Evolutionary conservation across 225 moss, liverwort and hornwort species (phyloP).

Genomic region (Sphagnum contortum): DNA sequence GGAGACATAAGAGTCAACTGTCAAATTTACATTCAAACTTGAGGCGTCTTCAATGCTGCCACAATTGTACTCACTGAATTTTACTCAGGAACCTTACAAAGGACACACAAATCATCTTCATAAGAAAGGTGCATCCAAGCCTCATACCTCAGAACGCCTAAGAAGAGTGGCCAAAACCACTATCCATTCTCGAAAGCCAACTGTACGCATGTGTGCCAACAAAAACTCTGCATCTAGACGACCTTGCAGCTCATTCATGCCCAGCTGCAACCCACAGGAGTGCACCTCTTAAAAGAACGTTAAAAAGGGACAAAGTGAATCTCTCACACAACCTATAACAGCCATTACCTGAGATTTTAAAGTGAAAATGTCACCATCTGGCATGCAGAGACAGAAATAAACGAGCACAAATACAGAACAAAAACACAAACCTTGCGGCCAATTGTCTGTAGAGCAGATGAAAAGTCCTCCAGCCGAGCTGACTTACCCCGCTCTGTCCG

Average conservation of each 20-base stretch:
- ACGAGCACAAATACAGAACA: too few species aligned
- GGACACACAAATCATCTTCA: too few species aligned
- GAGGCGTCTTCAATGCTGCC: too few species aligned
- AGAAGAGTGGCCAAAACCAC: conserved; percentile 88
- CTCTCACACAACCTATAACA: too few species aligned
- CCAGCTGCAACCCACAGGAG: conserved; percentile 45
- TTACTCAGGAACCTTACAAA: too few species aligned
- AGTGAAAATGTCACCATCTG: too few species aligned
- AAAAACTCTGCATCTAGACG: conserved; percentile 61
- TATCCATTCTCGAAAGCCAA: conserved; percentile 94
- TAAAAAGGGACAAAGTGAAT: background rate
- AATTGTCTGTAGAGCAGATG: conserved; percentile 65
- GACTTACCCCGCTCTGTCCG: conserved; percentile 75
- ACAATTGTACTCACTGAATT: too few species aligned
- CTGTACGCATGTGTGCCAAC: conserved; percentile 66
- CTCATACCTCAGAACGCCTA: conserved; percentile 58
- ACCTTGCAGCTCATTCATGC: conserved; percentile 53
- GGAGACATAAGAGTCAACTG: too few species aligned
- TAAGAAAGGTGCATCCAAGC: too few species aligned
- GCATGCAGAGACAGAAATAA: too few species aligned
- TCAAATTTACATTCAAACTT: too few species aligned
- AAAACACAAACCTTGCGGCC: conserved; percentile 48
- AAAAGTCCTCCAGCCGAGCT: conserved; percentile 90
- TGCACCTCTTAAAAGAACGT: background rate
- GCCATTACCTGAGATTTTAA: too few species aligned